A percentile compares a stretch with the other conserved stretches of the same genome.
Conservation (phyloP, 1,139 yeast species). For the Candida gigantensis region DNA sequence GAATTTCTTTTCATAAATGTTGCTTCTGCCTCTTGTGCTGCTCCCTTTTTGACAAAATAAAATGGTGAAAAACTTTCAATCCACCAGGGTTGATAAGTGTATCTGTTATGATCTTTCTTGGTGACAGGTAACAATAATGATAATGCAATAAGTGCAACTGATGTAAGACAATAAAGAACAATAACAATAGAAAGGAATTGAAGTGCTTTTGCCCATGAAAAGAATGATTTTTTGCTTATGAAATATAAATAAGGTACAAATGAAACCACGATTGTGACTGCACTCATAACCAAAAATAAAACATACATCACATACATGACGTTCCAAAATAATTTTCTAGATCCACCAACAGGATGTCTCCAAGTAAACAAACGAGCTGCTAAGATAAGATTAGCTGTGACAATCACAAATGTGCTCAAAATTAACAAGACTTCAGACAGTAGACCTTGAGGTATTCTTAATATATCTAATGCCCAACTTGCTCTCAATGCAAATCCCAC, state of each 20-base stretch:
- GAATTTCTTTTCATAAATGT: slow-evolving; percentile 46
- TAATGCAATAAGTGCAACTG: slow-evolving; percentile 36
- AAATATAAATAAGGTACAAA: slow-evolving; percentile 36
- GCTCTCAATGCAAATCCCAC: slow-evolving; percentile 35
- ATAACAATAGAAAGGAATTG: slow-evolving; percentile 33
- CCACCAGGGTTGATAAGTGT: slow-evolving; percentile 53
- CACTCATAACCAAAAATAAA: slow-evolving; percentile 32
- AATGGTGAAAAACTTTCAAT: slow-evolving; percentile 43
- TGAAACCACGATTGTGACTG: slow-evolving; percentile 35
- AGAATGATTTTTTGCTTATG: slow-evolving; percentile 23
- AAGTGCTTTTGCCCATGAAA: slow-evolving; percentile 30
- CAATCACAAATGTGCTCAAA: slow-evolving; percentile 35
- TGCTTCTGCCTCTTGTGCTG: slow-evolving; percentile 42
- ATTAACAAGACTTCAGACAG: slow-evolving; percentile 36
- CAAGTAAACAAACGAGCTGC: slow-evolving; percentile 48
- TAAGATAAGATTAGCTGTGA: slow-evolving; percentile 39
- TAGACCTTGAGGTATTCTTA: slow-evolving; percentile 28
- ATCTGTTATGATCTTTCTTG: slow-evolving; percentile 44
- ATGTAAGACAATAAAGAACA: slow-evolving; percentile 36
- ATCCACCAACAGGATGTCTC: slow-evolving; percentile 52
- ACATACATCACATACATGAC: slow-evolving; percentile 34
- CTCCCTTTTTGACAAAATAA: slow-evolving; percentile 40
- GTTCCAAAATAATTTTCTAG: slow-evolving; percentile 36
- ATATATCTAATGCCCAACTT: slow-evolving; percentile 29
- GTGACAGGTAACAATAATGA: slow-evolving; percentile 43